phyloP scores from a whole-genome alignment of 768 basidiomycete species.

The Steccherinum ochraceum region DNA sequence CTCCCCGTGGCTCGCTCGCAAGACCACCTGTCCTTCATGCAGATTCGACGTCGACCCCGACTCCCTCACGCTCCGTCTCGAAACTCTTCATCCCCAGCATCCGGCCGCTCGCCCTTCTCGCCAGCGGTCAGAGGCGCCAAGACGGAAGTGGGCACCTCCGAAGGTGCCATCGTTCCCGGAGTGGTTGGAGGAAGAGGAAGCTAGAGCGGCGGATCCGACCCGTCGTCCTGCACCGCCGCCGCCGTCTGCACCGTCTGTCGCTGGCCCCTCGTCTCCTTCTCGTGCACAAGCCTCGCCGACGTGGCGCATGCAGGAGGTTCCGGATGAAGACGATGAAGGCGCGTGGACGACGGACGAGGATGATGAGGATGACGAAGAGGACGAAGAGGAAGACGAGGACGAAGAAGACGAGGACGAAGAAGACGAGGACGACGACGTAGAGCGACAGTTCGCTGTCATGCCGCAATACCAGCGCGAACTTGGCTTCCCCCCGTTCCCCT shows the following conservation, averaged over 20 bases:
- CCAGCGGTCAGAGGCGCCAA: not conserved
- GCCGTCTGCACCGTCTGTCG: no score
- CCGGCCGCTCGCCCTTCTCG: not conserved
- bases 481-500: not conserved
- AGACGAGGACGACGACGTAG: no score
- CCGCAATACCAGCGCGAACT: no score
- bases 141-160: slow-evolving; percentile 15
- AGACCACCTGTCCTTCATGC: slow-evolving; percentile 82
- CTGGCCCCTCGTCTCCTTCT: no score
- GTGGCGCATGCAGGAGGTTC: no score
- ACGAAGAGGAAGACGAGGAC: not conserved
- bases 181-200: slow-evolving; percentile 19
- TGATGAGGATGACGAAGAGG: not conserved
- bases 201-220: not conserved
- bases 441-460: no score
- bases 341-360: not conserved
- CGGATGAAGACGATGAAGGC: not conserved
- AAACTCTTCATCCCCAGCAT: not conserved
- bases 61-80: slow-evolving; percentile 43
- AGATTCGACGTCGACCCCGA: slow-evolving; percentile 79
- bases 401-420: not conserved
- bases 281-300: no score
- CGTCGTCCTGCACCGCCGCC: no score
- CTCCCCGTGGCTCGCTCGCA: slow-evolving; percentile 75
- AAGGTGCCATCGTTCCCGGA: slow-evolving; percentile 9